Evolutionary conservation across 768 basidiomycete species (phyloP).

Genomic region (Lactarius tabidus): DNA sequence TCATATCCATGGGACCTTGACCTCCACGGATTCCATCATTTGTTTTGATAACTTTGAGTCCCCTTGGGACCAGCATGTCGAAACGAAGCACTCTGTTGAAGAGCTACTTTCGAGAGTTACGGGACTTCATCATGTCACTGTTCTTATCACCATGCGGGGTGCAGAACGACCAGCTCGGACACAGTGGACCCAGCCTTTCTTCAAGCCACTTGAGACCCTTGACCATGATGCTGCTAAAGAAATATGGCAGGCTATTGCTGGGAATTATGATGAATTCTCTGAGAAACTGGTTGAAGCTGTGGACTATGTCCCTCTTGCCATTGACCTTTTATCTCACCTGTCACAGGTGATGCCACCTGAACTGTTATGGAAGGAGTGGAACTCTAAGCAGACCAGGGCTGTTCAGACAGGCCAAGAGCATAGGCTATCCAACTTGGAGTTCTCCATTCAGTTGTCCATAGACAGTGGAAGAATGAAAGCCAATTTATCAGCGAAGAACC

Average conservation of each 20-base stretch:
- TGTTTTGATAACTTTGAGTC: constrained; percentile 1
- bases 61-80: constrained; percentile 25
- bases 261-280: not conserved
- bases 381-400: not conserved
- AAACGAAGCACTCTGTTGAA: not conserved
- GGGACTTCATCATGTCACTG: not conserved
- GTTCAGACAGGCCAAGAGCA: not conserved
- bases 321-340: not conserved
- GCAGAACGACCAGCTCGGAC: not conserved
- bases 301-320: not conserved
- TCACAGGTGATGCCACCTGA: not conserved
- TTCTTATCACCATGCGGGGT: not conserved
- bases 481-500: not conserved
- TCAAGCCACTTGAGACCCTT: not conserved
- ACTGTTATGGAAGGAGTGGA: not conserved
- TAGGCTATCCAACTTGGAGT: no score
- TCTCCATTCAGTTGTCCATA: no score
- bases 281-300: not conserved
- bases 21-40: not conserved
- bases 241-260: not conserved
- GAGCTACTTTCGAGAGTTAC: not conserved
- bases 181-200: not conserved
- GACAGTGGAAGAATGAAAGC: not conserved
- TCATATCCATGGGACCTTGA: not conserved
- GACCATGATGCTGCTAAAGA: not conserved